Evolutionary conservation across 2,329 filamentous ascomycete genomes (phyloP).

Genomic region (Cordyceps tenuipes): DNA sequence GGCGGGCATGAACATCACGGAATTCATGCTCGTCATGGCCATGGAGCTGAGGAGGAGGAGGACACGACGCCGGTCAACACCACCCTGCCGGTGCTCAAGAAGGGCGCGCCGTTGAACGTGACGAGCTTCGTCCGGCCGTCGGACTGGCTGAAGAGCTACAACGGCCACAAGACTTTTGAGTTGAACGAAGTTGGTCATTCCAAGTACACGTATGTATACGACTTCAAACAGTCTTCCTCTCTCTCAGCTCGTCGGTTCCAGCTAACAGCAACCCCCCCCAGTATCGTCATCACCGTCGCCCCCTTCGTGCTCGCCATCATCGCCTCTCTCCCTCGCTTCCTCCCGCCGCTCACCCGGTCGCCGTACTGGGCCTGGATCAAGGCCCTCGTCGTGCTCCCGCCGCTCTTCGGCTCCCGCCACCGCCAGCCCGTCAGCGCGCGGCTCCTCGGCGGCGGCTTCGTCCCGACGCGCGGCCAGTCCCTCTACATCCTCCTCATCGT

Average conservation of each 20-base stretch:
- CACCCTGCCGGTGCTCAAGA: constrained; percentile 18
- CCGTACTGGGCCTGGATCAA: constrained; percentile 21
- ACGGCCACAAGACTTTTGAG: constrained; percentile 44
- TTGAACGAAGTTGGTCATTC: constrained; percentile 29
- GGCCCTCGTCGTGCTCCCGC: constrained; percentile 24
- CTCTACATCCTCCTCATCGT: constrained; percentile 26
- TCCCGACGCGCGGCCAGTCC: constrained; percentile 29
- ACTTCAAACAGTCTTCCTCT: not conserved
- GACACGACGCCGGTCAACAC: constrained; percentile 12
- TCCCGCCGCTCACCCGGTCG: constrained; percentile 21
- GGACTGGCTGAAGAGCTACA: constrained; percentile 35
- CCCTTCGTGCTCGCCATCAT: constrained; percentile 24
- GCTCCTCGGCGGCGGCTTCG: constrained; percentile 18
- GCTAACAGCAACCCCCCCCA: not conserved
- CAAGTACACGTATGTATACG: constrained; percentile 16
- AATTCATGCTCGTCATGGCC: constrained; percentile 12
- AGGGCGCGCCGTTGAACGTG: constrained; percentile 21
- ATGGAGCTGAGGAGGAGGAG: constrained; percentile 2
- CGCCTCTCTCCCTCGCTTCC: constrained; percentile 27
- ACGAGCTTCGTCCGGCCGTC: constrained; percentile 23
- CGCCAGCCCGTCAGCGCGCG: constrained; percentile 20
- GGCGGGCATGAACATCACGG: too few species aligned
- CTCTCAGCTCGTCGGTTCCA: not conserved
- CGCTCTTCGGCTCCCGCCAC: constrained; percentile 23
- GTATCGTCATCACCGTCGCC: constrained; percentile 19